phyloP scores from a whole-genome alignment of 345 rosid species.

The Camelina laxa region DNA sequence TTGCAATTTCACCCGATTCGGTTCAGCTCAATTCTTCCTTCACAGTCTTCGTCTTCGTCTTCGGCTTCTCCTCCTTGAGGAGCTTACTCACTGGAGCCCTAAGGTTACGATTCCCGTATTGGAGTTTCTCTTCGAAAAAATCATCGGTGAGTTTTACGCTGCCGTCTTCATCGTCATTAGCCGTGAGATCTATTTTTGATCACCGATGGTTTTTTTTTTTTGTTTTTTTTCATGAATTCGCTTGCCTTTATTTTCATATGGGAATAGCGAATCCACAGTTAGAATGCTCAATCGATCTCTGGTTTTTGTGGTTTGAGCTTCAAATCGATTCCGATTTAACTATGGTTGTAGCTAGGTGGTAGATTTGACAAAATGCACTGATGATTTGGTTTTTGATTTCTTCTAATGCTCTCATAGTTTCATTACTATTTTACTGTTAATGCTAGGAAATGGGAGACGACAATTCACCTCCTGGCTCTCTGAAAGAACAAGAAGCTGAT shows the following conservation, averaged over 20 bases:
- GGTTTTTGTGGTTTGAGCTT: conserved; percentile 43
- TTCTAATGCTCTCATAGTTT: too few relatives aligned
- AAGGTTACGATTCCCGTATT: neutral
- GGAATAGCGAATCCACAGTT: conserved; percentile 37
- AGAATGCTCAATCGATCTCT: neutral
- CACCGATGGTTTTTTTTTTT: neutral
- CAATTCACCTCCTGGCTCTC: too few relatives aligned
- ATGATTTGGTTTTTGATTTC: conserved; percentile 31
- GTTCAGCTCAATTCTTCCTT: neutral
- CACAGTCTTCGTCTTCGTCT: neutral
- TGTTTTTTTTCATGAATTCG: neutral
- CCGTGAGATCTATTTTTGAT: neutral
- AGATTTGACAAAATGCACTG: conserved; percentile 35
- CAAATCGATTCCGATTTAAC: too few relatives aligned
- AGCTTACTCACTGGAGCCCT: neutral
- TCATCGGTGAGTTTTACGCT: neutral
- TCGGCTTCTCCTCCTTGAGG: neutral
- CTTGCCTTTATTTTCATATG: neutral
- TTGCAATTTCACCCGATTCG: neutral
- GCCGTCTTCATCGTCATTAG: neutral
- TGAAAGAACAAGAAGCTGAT: too few relatives aligned
- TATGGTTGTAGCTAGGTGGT: too few relatives aligned
- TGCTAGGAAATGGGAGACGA: too few relatives aligned
- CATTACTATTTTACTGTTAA: too few relatives aligned
- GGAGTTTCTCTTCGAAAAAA: neutral